Base-by-base conservation (phyloP, 441 rosid genomes). In the Adansonia rubrostipa region DNA sequence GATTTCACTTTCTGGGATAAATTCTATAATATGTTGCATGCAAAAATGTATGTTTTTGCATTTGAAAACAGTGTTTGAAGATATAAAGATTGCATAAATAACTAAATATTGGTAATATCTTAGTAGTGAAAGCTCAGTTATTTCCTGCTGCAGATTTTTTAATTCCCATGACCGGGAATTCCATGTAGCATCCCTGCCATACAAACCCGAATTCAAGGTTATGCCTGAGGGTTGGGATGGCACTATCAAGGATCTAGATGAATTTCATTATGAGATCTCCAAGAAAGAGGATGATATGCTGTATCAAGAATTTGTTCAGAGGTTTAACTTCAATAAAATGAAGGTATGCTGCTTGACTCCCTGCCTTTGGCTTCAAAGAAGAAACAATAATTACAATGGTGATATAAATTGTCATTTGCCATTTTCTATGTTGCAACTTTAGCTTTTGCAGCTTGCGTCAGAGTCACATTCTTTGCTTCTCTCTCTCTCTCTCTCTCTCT, bases 201-300 rank as follows among this genome's bases (percentile, higher is more conserved):
- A 92, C 78, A 93, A 92, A 71, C 98, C 99, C 0, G 97, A 92
- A 82, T 95, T 93, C 82, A 95, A 93, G 87, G 96, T 95, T 13
- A 92, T 95, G 98, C 96, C 98, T 3, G 98, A 95, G 84, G 99
- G 98, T 56, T 95, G 98, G 98, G 97, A 92, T 88, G 97, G 99
- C 80, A 91, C 95, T 28, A 90, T 81, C 79, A 91, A 85, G 83
- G 97, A 95, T 85, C 79, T 82, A 70, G 99, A 95, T 84, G 99
- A 92, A 85, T 96, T 90, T 74, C 98, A 93, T 84, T 93, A 93
- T 68, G 98, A 95, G 86, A 95, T 95, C 81, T 95, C 99, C 11
- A 88, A 88, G 89, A 95, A 90, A 88, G 98, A 95, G 83, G 99
- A 95, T 86, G 96, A 88, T 61, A 91, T 91, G 86, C 88, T 92